phyloP scores from a whole-genome alignment of 106 monocot species.

The Ottelia alismoides region DNA sequence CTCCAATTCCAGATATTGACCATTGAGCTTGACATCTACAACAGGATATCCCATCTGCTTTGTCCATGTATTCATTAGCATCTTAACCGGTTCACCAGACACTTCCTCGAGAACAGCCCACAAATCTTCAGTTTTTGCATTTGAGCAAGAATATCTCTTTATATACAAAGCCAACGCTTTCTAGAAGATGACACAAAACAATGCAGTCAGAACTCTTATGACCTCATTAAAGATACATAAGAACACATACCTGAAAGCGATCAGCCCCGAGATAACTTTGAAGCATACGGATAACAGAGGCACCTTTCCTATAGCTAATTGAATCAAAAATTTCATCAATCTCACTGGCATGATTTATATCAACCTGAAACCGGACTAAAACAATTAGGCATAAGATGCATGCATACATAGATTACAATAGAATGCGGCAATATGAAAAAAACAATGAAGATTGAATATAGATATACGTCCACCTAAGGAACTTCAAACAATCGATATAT shows the following conservation, averaged over 20 bases:
- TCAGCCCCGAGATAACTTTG: slow-evolving; percentile 84
- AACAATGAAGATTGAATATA: too few relatives aligned
- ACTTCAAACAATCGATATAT: too few relatives aligned
- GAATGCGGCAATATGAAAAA: too few relatives aligned
- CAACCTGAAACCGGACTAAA: too few relatives aligned
- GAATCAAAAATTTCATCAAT: slow-evolving; percentile 96
- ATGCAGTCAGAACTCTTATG: too few relatives aligned
- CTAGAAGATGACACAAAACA: too few relatives aligned
- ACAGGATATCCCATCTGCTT: slow-evolving; percentile 96
- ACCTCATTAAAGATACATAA: too few relatives aligned
- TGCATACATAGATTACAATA: too few relatives aligned
- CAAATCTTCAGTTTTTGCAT: slow-evolving; percentile 93
- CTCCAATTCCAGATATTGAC: slow-evolving; percentile 37
- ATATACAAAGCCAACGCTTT: slow-evolving; percentile 84
- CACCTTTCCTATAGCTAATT: slow-evolving; percentile 88
- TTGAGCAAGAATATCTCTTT: slow-evolving; percentile 74
- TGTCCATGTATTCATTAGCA: slow-evolving; percentile 87
- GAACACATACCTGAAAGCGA: slow-evolving; percentile 73
- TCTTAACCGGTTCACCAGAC: slow-evolving; percentile 77
- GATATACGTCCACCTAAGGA: too few relatives aligned
- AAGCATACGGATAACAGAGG: slow-evolving; percentile 84
- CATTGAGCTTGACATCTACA: slow-evolving; percentile 39
- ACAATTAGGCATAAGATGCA: too few relatives aligned
- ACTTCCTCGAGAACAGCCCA: slow-evolving; percentile 92
- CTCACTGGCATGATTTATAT: slow-evolving; percentile 85